phyloP scores from a whole-genome alignment of 2,329 filamentous ascomycete genomes.

The Colletotrichum cordylinicola region DNA sequence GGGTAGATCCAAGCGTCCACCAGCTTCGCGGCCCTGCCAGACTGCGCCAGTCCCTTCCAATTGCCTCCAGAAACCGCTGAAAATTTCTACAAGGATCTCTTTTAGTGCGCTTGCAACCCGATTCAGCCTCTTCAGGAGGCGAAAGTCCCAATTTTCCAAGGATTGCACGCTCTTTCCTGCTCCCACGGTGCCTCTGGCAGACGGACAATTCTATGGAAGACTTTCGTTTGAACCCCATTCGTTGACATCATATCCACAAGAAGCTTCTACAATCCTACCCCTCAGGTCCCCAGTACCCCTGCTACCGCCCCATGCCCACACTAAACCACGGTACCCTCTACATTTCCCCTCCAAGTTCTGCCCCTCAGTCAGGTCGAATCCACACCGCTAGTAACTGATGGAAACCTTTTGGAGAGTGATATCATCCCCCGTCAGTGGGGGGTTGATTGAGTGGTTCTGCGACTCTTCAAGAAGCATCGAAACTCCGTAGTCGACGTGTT shows the following conservation, averaged over 20 bases:
- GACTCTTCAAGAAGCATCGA: slow-evolving; percentile 14
- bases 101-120: not conserved
- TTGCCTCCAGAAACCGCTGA: slow-evolving; percentile 7
- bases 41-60: slow-evolving; percentile 3
- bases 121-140: slow-evolving; percentile 3
- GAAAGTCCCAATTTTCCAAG: slow-evolving; percentile 3
- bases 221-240: not conserved
- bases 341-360: not conserved
- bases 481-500: not conserved
- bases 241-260: slow-evolving; percentile 18
- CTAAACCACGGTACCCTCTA: slow-evolving; percentile 5
- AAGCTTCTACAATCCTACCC: slow-evolving; percentile 8
- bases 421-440: slow-evolving; percentile 5
- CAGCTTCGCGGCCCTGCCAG: slow-evolving; percentile 4
- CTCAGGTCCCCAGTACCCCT: slow-evolving; percentile 3
- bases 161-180: not conserved
- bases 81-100: slow-evolving; percentile 14
- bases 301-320: not conserved
- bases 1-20: slow-evolving; percentile 3
- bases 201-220: not conserved
- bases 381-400: slow-evolving; percentile 12
- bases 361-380: not conserved
- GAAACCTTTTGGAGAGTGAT: slow-evolving; percentile 5
- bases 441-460: not conserved
- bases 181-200: not conserved